phyloP scores from a whole-genome alignment of 805 yeast genomes.

The Wickerhamiella siamensis region DNA sequence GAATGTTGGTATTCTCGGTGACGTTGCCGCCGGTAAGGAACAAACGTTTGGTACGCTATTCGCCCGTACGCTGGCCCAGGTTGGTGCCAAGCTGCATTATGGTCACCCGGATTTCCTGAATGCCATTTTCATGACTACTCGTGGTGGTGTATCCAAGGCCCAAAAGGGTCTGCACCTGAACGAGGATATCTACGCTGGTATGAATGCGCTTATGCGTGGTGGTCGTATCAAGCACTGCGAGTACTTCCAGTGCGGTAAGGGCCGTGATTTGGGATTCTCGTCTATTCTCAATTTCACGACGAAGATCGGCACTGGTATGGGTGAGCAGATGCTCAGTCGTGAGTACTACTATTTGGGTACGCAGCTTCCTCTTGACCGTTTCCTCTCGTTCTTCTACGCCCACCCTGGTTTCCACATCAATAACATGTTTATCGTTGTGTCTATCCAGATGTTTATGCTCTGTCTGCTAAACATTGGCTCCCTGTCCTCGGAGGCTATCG shows the following conservation, averaged over 20 bases:
- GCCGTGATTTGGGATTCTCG: slow-evolving; percentile 87
- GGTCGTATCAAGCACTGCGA: slow-evolving; percentile 93
- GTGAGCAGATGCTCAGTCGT: slow-evolving; percentile 83
- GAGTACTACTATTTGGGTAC: slow-evolving; percentile 88
- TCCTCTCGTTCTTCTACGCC: slow-evolving; percentile 86
- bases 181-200: slow-evolving; percentile 94
- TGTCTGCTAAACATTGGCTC: slow-evolving; percentile 70
- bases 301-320: slow-evolving; percentile 97
- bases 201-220: slow-evolving; percentile 77
- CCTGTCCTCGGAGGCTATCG: slow-evolving; percentile 52
- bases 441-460: slow-evolving; percentile 77
- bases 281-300: slow-evolving; percentile 87
- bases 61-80: slow-evolving; percentile 83
- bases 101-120: slow-evolving; percentile 95
- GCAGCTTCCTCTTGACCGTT: slow-evolving; percentile 74
- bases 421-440: slow-evolving; percentile 71
- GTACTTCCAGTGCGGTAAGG: slow-evolving; percentile 93
- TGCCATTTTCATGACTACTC: slow-evolving; percentile 80
- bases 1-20: slow-evolving; percentile 83
- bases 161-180: slow-evolving; percentile 86
- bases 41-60: slow-evolving; percentile 93
- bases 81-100: slow-evolving; percentile 88
- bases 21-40: slow-evolving; percentile 94
- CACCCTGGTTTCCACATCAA: slow-evolving; percentile 95
- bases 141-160: slow-evolving; percentile 93